phyloP scores from a whole-genome alignment of 176 grass and related monocot genomes.

The Tuctoria greenei region DNA sequence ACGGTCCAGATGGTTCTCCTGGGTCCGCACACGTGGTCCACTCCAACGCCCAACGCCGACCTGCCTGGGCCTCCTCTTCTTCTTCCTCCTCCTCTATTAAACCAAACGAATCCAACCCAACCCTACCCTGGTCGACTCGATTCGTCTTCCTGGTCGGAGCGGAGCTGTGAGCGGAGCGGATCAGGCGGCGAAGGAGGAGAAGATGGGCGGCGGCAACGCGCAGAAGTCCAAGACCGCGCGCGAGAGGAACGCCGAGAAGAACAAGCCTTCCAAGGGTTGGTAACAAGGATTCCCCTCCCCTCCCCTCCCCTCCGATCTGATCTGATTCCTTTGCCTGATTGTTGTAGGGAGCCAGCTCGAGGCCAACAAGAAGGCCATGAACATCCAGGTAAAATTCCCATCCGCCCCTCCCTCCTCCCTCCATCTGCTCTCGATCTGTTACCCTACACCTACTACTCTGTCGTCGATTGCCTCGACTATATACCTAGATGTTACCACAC shows the following conservation, averaged over 20 bases:
- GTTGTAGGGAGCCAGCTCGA: conserved; percentile 76
- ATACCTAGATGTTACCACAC: no score
- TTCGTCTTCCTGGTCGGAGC: no score
- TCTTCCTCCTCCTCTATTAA: neutral
- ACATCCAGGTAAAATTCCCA: conserved; percentile 65
- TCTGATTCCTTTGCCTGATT: conserved; percentile 4
- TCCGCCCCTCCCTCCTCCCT: neutral
- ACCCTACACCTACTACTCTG: neutral
- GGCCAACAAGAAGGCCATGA: conserved; percentile 91
- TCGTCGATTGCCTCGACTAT: no score
- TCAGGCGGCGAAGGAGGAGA: neutral
- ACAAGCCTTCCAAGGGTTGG: conserved; percentile 61
- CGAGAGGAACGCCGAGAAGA: conserved; percentile 89
- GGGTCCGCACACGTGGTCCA: no score
- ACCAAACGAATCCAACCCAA: neutral
- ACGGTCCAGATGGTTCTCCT: no score
- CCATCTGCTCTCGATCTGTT: neutral
- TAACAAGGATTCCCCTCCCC: no score
- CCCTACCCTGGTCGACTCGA: neutral
- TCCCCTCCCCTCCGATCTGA: neutral
- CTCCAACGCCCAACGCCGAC: no score
- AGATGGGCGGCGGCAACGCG: conserved; percentile 91
- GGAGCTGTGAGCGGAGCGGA: neutral
- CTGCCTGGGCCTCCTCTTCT: no score
- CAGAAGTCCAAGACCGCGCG: conserved; percentile 96